A percentile compares a stretch with the other conserved stretches of the same genome.
Conservation (phyloP, 2,329 filamentous ascomycete genomes). For the Fusarium devonianum region DNA sequence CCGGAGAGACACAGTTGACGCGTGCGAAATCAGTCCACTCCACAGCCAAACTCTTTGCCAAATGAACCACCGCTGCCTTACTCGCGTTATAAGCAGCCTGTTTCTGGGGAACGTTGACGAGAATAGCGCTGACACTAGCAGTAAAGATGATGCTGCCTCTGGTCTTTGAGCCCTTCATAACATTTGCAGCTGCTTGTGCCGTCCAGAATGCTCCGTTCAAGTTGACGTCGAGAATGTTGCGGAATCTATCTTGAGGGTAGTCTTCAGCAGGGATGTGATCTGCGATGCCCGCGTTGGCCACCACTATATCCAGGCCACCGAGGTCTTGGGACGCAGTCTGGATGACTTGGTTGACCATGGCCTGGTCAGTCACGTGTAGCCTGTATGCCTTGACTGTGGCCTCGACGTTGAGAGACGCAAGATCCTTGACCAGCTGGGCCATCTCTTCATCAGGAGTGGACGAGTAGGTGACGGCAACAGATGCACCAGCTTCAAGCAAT, state of each 20-base stretch:
- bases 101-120: conserved; percentile 52
- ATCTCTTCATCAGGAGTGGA: conserved; percentile 18
- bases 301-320: conserved; percentile 50
- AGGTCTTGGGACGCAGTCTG: conserved; percentile 47
- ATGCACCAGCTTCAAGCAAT: conserved; percentile 35
- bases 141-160: conserved; percentile 51
- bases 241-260: conserved; percentile 50
- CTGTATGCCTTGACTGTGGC: conserved; percentile 46
- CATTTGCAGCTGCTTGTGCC: conserved; percentile 50
- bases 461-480: conserved; percentile 35
- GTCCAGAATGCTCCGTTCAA: conserved; percentile 53
- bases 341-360: conserved; percentile 39
- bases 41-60: conserved; percentile 51
- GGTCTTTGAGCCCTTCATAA: conserved; percentile 45
- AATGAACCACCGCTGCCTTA: conserved; percentile 52
- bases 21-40: conserved; percentile 53
- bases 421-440: conserved; percentile 10
- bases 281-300: conserved; percentile 53
- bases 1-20: conserved; percentile 51
- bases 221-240: conserved; percentile 50
- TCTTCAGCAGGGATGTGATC: conserved; percentile 48
- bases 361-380: conserved; percentile 46
- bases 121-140: conserved; percentile 49
- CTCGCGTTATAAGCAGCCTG: conserved; percentile 53
- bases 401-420: conserved; percentile 12